Conservation (phyloP, 768 basidiomycete genomes). For the Artomyces pyxidatus region DNA sequence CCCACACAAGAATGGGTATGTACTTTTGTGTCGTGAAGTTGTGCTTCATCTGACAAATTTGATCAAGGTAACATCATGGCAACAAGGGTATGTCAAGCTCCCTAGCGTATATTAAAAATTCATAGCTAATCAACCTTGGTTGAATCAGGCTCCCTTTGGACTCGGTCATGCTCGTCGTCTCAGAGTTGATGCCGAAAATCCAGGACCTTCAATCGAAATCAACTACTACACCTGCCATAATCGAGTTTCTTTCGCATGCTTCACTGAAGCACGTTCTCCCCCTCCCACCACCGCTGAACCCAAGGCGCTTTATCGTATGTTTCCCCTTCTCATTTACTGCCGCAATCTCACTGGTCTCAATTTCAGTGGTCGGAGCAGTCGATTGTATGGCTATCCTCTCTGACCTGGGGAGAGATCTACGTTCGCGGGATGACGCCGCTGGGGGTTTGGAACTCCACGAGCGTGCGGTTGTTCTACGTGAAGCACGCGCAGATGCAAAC, state of each 20-base stretch:
- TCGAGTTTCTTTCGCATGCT: conserved; percentile 66
- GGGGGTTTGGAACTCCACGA: conserved; percentile 87
- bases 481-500: conserved; percentile 70
- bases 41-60: conserved; percentile 1
- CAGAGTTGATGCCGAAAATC: conserved; percentile 80
- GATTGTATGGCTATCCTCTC: conserved; percentile 83
- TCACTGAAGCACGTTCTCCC: conserved; percentile 71
- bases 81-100: conserved; percentile 65
- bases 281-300: conserved; percentile 49
- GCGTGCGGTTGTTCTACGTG: conserved; percentile 84
- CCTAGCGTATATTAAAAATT: background rate
- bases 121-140: background rate
- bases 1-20: conserved; percentile 96
- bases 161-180: conserved; percentile 77
- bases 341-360: conserved; percentile 6
- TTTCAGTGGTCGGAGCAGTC: conserved; percentile 90
- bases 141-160: conserved; percentile 79
- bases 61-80: conserved; percentile 81
- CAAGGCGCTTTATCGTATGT: conserved; percentile 72
- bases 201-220: conserved; percentile 68
- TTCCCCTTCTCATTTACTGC: conserved; percentile 2
- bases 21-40: conserved; percentile 3
- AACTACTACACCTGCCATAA: conserved; percentile 58
- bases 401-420: conserved; percentile 95
- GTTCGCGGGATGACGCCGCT: conserved; percentile 82